Evolutionary conservation across 352 stramenopile species (phyloP), one percentile per base, ranked within the genome.

Genomic region (Phytopythium boreale): DNA sequence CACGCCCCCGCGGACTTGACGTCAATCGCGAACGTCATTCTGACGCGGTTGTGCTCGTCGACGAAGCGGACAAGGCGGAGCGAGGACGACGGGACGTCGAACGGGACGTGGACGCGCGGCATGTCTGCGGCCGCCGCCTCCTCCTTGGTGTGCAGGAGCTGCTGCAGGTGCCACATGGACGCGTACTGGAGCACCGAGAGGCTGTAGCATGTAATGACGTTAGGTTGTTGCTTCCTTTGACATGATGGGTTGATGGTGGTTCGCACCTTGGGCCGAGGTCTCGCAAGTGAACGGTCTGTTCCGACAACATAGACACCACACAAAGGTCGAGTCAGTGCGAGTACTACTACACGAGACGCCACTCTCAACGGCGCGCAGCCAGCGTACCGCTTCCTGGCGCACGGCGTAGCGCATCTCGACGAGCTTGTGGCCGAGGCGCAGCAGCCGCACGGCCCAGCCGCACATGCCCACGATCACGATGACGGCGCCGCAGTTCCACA

Each of bases 111-210:
- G 22, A 88, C 60, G 8, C 74, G 71, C 39, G 67, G 59, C 81
- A 90, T 88, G 34, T 70, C 64, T 11, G 66, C 67, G 5, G 73
- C 66, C 8, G 56, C 39, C 2, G 62, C 36, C 50, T 87, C 70
- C 19, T 72, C 56, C 27, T 80, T 84, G 12, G 72, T 82, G 49
- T 77, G 74, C 51, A 87, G 44, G 19, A 90, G 75, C 56, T 90
- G 81, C 59, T 88, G 73, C 27, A 90, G 77, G 59, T 90, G 79
- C 81, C 79, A 84, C 70, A 87, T 79, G 31, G 79, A 84, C 56
- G 77, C 75, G 58, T 75, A 59, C n/a, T 64, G 68, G 31, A 90
- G 70, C 53, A 87, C 71, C 9, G 55, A 62, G n/a, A 90, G 67
- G 59, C 80, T 87, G 39, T 9, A 29, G n/a, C 41, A 47, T 60